phyloP scores from a whole-genome alignment of 306 rosid genomes.

The Cicer chorassanicum region DNA sequence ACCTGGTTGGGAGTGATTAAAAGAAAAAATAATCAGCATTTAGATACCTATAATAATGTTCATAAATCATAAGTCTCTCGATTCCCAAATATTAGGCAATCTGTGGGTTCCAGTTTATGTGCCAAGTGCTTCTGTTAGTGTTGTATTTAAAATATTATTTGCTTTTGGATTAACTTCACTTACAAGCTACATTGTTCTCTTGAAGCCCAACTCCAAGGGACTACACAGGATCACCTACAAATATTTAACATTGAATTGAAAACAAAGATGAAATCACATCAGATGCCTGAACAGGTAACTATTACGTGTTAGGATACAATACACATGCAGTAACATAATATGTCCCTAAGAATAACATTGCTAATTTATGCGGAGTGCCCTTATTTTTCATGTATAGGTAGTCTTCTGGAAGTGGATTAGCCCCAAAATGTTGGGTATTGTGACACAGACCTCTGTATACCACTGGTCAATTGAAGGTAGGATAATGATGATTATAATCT shows the following conservation, averaged over 20 bases:
- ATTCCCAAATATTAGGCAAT: slow-evolving; percentile 23
- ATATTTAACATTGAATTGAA: slow-evolving; percentile 97
- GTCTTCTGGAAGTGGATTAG: slow-evolving; percentile 99
- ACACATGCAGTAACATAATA: slow-evolving; percentile 8
- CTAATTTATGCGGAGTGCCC: slow-evolving; percentile 19
- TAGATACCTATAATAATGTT: slow-evolving; percentile 28
- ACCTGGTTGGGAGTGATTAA: slow-evolving; percentile 9
- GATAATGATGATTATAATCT: slow-evolving; percentile 22
- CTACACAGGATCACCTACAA: slow-evolving; percentile 96
- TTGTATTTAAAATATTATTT: slow-evolving; percentile 41
- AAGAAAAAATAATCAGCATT: slow-evolving; percentile 29
- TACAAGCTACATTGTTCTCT: slow-evolving; percentile 38
- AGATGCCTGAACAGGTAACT: slow-evolving; percentile 97
- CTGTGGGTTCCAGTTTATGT: slow-evolving; percentile 23
- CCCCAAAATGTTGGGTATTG: slow-evolving; percentile 87
- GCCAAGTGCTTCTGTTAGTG: slow-evolving; percentile 37
- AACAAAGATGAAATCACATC: slow-evolving; percentile 91
- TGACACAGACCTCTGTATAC: slow-evolving; percentile 87
- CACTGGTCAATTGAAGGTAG: slow-evolving; percentile 99
- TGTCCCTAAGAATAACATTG: slow-evolving; percentile 16
- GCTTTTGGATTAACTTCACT: slow-evolving; percentile 38
- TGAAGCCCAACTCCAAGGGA: slow-evolving; percentile 95
- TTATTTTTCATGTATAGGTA: slow-evolving; percentile 58
- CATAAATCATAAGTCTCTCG: slow-evolving; percentile 40
- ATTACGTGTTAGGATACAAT: slow-evolving; percentile 10